Evolutionary conservation across 352 stramenopile genomes (phyloP).

Genomic region (Globisporangium splendens): DNA sequence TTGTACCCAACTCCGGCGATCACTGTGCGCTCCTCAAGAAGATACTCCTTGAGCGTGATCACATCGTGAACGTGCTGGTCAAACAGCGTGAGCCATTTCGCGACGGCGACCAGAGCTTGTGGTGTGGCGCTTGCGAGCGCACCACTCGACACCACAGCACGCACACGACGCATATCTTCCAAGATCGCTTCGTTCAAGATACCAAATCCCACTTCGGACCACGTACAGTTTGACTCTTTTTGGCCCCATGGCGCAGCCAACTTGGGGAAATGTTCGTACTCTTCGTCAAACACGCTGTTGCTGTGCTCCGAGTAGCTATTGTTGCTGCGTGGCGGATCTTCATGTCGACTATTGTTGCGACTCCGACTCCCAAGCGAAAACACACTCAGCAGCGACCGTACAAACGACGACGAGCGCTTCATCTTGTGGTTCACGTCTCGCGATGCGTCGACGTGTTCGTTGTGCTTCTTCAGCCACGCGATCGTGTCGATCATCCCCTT

Average conservation of each 20-base stretch:
- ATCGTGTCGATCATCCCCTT: slow-evolving; percentile 59
- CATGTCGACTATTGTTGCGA: slow-evolving; percentile 13
- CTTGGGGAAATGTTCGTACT: slow-evolving; percentile 20
- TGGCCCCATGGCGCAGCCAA: slow-evolving; percentile 48
- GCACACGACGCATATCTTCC: slow-evolving; percentile 57
- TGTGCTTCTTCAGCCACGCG: slow-evolving; percentile 65
- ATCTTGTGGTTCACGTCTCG: slow-evolving; percentile 29
- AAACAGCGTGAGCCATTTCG: slow-evolving; percentile 62
- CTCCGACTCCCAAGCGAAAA: slow-evolving; percentile 19
- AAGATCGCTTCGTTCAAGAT: slow-evolving; percentile 55
- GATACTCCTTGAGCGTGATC: slow-evolving; percentile 58
- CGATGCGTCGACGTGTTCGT: slow-evolving; percentile 26
- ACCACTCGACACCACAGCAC: slow-evolving; percentile 38
- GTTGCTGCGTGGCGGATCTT: slow-evolving; percentile 7
- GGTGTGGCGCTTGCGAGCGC: slow-evolving; percentile 47
- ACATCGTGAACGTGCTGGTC: slow-evolving; percentile 58
- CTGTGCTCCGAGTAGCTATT: slow-evolving; percentile 8
- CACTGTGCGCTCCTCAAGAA: slow-evolving; percentile 59
- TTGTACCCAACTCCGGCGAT: slow-evolving; percentile 54
- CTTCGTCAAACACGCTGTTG: slow-evolving; percentile 10
- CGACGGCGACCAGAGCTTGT: slow-evolving; percentile 47
- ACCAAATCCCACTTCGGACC: slow-evolving; percentile 46
- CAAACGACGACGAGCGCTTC: slow-evolving; percentile 54
- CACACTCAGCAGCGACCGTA: slow-evolving; percentile 52
- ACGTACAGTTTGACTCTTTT: slow-evolving; percentile 32